Base-by-base conservation (phyloP, 2,329 filamentous ascomycete species). In the Trichoderma asperellum region DNA sequence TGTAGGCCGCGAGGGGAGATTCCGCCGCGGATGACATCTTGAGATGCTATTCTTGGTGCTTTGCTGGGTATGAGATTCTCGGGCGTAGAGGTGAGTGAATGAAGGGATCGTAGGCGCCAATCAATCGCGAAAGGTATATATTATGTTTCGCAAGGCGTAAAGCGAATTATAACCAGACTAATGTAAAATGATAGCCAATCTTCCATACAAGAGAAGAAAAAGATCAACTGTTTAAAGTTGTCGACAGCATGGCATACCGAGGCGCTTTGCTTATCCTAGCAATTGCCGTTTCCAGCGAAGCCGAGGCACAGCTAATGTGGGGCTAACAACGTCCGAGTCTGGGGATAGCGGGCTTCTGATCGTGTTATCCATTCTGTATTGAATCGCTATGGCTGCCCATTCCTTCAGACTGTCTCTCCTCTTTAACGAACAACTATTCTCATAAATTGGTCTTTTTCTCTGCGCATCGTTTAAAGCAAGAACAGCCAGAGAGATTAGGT, bases 1-100 rank as follows among this genome's bases (percentile, higher is more conserved):
- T 73, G 77, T 87, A 86, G 65, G 77, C 79, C 24, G 75, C 70
- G 18, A 80, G 72, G 14, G 76, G 73, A 10, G 74, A 71, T 14
- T 34, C 61, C 18, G 60, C n/a, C 3, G 21, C 60, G 21, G 61
- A 40, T 12, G 67, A 49, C 47, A 65, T 64, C 27, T 40, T 56
- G 40, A 49, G 59, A 18, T 29, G 16, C 32, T 61, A 12, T n/a
- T 18, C 7, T 18, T 35, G 18, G 32, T 47, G 24, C 5, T 53
- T 58, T 55, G 35, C 2, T 32, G 16, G 18, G 24, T 10, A 18
- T 65, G 6, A 14, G 27, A 53, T 68, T 47, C 32, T 49, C 53
- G 29, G 2, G 18, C 27, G 14, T 24, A 10, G 27, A 34, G 27
- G 6, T 11, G 53, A 18, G 11, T 24, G 34, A n/a, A 29, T 27